Conservation (phyloP, 2,329 filamentous ascomycete species). For the Aureobasidium sp. region DNA sequence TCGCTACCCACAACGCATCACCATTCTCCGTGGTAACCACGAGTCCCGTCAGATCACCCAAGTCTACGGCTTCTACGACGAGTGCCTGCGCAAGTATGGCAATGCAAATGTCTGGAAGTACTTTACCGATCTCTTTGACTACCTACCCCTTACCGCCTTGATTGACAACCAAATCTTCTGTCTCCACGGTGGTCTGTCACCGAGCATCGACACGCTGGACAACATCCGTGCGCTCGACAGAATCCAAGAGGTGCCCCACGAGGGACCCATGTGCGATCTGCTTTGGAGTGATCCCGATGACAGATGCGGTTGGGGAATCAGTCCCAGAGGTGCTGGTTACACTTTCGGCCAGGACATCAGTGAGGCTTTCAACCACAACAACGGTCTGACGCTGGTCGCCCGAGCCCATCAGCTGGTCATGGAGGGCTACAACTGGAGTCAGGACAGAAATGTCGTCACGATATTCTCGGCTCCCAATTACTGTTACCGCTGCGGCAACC, state of each 20-base stretch:
- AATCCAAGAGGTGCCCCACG: constrained; percentile 68
- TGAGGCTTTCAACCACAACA: constrained; percentile 99
- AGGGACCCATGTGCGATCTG: constrained; percentile 68
- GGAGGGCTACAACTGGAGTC: constrained; percentile 99
- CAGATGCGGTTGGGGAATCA: constrained; percentile 58
- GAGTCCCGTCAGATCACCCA: constrained; percentile 71
- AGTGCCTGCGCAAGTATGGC: constrained; percentile 68
- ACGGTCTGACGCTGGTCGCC: constrained; percentile 89
- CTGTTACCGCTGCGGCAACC: constrained; percentile 92
- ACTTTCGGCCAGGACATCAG: constrained; percentile 69
- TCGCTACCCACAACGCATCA: constrained; percentile 68
- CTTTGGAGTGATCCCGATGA: constrained; percentile 69
- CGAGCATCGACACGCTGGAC: constrained; percentile 65
- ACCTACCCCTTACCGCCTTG: constrained; percentile 63
- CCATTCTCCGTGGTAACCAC: constrained; percentile 65
- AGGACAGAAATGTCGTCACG: constrained; percentile 95
- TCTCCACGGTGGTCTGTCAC: constrained; percentile 63
- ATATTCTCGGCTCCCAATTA: constrained; percentile 98
- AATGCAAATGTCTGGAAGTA: constrained; percentile 74
- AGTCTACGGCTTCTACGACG: constrained; percentile 72
- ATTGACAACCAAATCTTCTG: constrained; percentile 68
- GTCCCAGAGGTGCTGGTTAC: constrained; percentile 51
- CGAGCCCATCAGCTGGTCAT: constrained; percentile 97
- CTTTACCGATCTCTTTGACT: constrained; percentile 71
- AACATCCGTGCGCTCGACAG: constrained; percentile 67